phyloP scores from a whole-genome alignment of 78 protist species.

The Dictyostelium firmibasis region DNA sequence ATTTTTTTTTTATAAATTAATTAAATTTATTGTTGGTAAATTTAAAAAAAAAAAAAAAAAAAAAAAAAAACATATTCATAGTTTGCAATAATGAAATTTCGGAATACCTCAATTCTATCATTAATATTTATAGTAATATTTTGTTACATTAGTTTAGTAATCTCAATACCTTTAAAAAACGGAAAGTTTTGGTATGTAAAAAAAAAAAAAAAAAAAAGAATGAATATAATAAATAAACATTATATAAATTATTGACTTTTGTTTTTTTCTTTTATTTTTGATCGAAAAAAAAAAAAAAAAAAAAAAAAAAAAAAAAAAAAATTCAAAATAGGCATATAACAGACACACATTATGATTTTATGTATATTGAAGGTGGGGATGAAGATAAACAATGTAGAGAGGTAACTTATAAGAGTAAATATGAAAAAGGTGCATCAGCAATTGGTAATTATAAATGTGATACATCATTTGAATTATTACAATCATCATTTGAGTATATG shows the following conservation, averaged over 20 bases:
- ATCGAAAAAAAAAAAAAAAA: background rate
- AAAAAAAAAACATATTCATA: background rate
- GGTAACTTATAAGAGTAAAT: background rate
- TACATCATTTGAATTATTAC: constrained; percentile 23
- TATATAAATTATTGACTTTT: background rate
- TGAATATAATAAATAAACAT: background rate
- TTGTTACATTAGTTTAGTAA: background rate
- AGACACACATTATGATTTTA: constrained; percentile 62
- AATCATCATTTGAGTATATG: constrained; percentile 34
- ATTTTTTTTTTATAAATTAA: background rate
- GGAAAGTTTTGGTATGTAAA: background rate
- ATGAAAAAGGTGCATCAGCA: constrained; percentile 20
- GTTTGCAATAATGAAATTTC: background rate
- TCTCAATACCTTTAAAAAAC: background rate
- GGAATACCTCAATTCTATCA: background rate
- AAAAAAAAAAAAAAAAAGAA: too few relatives aligned
- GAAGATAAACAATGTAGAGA: background rate
- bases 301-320: too few relatives aligned
- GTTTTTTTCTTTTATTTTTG: too few relatives aligned
- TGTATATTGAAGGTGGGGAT: constrained; percentile 10
- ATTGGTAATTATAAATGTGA: constrained; percentile 62
- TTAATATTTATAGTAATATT: background rate
- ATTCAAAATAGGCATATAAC: constrained; percentile 33
- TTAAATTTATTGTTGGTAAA: too few relatives aligned
- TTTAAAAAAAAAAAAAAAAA: background rate